Evolutionary conservation across 257 asterid species (phyloP).

Genomic region (Thymus mandschuricus): DNA sequence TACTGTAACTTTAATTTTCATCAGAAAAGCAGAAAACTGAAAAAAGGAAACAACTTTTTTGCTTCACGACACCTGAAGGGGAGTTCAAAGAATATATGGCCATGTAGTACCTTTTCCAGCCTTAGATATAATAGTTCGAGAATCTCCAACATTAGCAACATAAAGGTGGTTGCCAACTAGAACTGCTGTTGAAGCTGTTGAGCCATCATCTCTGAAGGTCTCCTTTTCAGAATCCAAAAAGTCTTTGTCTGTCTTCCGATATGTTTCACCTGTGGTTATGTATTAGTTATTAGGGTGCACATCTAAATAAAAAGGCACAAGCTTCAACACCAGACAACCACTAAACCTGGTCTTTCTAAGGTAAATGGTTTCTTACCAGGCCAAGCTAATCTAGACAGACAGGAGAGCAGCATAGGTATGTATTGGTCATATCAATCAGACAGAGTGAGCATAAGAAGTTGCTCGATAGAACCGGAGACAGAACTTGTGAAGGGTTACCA

Average conservation of each 20-base stretch:
- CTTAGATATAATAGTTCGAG: slow-evolving; percentile 89
- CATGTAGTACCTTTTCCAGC: slow-evolving; percentile 81
- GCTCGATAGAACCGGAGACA: neutral
- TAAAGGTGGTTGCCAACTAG: slow-evolving; percentile 91
- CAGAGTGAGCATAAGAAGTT: slow-evolving; percentile 6
- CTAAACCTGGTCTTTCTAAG: slow-evolving; percentile 11
- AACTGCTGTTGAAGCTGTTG: slow-evolving; percentile 86
- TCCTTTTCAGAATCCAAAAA: slow-evolving; percentile 94
- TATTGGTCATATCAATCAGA: slow-evolving; percentile 3
- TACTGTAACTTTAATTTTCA: slow-evolving; percentile 17
- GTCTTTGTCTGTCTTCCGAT: slow-evolving; percentile 76
- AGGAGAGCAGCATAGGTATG: slow-evolving; percentile 9
- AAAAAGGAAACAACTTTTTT: slow-evolving; percentile 7
- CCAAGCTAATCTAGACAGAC: slow-evolving; percentile 20
- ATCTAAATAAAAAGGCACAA: slow-evolving; percentile 4
- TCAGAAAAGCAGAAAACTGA: slow-evolving; percentile 3
- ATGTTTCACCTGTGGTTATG: slow-evolving; percentile 73
- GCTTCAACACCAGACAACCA: slow-evolving; percentile 5
- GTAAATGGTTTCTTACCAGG: slow-evolving; percentile 6
- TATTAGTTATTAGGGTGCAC: slow-evolving; percentile 26
- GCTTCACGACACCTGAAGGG: neutral
- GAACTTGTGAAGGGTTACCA: neutral
- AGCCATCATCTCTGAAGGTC: slow-evolving; percentile 94
- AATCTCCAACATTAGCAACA: slow-evolving; percentile 99
- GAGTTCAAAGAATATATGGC: slow-evolving; percentile 10